Conservation (phyloP, 257 asterid genomes). For the Solanum corneliomulleri region DNA sequence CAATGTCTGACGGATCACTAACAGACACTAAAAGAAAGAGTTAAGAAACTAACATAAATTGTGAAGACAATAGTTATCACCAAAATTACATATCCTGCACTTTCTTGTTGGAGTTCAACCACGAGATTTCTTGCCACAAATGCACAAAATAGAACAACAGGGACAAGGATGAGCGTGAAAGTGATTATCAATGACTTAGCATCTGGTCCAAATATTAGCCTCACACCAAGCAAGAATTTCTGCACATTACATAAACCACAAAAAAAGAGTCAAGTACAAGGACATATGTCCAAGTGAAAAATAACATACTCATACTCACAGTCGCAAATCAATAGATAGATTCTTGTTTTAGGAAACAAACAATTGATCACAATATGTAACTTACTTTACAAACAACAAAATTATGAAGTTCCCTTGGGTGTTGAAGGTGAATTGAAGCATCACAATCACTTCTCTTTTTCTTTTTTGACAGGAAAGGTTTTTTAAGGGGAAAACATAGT, state of each 20-base stretch:
- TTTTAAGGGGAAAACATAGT: background rate
- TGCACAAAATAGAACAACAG: conserved; percentile 42
- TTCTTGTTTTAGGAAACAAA: background rate
- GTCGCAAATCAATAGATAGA: background rate
- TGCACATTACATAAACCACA: conserved; percentile 12
- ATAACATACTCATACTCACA: background rate
- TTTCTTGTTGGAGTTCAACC: conserved; percentile 13
- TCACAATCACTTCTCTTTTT: background rate
- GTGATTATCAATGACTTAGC: conserved; percentile 50
- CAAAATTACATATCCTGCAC: conserved; percentile 29
- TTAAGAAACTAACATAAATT: conserved; percentile 34
- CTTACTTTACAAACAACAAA: background rate
- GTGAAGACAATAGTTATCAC: conserved; percentile 32
- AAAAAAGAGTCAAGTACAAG: background rate
- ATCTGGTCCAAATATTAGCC: conserved; percentile 77
- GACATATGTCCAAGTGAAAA: background rate
- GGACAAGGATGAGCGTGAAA: conserved; percentile 45
- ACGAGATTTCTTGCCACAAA: conserved; percentile 43
- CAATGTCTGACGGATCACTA: background rate
- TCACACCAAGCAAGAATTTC: conserved; percentile 57
- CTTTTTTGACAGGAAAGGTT: background rate
- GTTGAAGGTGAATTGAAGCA: background rate
- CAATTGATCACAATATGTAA: background rate
- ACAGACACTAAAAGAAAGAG: background rate
- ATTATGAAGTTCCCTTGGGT: background rate